Evolutionary conservation across 108 stramenopile genomes (phyloP), one percentile per base, ranked within the genome.

Genomic region (Nitzschia sp.): DNA sequence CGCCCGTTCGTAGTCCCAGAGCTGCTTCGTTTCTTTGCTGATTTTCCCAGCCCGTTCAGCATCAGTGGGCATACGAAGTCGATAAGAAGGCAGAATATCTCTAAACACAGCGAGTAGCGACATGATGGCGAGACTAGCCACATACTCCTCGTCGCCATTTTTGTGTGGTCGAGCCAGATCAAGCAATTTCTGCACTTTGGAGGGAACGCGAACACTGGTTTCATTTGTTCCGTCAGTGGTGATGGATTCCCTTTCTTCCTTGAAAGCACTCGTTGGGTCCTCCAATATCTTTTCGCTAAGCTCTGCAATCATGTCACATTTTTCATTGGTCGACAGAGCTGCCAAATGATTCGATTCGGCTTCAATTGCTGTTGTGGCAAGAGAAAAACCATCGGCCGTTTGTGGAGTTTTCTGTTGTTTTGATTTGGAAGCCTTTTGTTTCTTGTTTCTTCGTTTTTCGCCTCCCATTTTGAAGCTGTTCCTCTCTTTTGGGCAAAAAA

Each of bases 81-180:
- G 83, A 70, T 97, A 96, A 11, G 81, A 73, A 13, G 97, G 97
- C 3, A 96, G 48, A 32, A 98, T 87, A 56, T 98, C 97, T 67
- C 85, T 81, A 57, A 95, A 96, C 11, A 98, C 85, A 17, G 95
- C 95, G 45, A 96, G 73, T 31, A 94, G 66, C 0, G 94, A 95
- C 54, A 96, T 53, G 23, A 96, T 61, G 0, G 90, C 94, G 17
- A 97, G 66, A 17, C 78, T 78, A 2, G 92, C 84, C 13, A 85
- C 81, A 45, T 81, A 81, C 58, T 83, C 81, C 45, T 90, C 89
- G 30, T 77, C 60, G 13, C 86, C 89, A 69, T 85, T 85, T 33
- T 80, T 83, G 3, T 77, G 75, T 13, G 56, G 25, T 23, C 67
- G 67, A 3, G 87, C 80, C 11, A 88, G 57, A 44, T 84, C 78